phyloP scores from a whole-genome alignment of 768 basidiomycete species.

The Cytidiella melzeri region DNA sequence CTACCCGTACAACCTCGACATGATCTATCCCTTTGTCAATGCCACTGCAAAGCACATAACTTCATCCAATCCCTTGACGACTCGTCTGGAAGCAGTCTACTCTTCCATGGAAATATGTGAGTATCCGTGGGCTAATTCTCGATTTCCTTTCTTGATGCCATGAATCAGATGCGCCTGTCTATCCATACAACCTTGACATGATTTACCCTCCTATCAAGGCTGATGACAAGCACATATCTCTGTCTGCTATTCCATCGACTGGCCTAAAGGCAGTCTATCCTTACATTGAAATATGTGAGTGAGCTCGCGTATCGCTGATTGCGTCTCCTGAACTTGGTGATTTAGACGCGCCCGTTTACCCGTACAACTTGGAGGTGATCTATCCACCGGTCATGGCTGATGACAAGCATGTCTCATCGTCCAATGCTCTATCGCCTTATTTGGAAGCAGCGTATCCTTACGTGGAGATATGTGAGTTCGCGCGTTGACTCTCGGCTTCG shows the following conservation, averaged over 20 bases:
- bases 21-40: slow-evolving; percentile 3
- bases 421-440: neutral
- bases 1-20: slow-evolving; percentile 8
- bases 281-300: slow-evolving; percentile 12
- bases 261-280: slow-evolving; percentile 6
- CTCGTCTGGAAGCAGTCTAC: neutral
- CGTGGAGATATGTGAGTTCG: slow-evolving; percentile 12
- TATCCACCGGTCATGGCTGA: slow-evolving; percentile 5
- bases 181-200: slow-evolving; percentile 3
- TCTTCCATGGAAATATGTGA: slow-evolving; percentile 12
- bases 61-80: too few relatives aligned
- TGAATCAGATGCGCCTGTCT: slow-evolving; percentile 2
- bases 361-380: slow-evolving; percentile 3
- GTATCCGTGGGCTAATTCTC: too few relatives aligned
- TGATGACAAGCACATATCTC: neutral
- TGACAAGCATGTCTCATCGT: neutral
- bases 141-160: neutral
- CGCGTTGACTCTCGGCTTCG: neutral
- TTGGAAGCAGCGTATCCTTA: slow-evolving; percentile 6
- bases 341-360: slow-evolving; percentile 6
- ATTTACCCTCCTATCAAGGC: slow-evolving; percentile 4
- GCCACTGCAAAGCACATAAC: neutral
- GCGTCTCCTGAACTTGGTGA: neutral
- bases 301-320: neutral
- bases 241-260: neutral